A percentile compares a stretch with the other conserved stretches of the same genome.
Conservation (phyloP, 371 early-diverging fungal species). For the Zychaea mexicana region DNA sequence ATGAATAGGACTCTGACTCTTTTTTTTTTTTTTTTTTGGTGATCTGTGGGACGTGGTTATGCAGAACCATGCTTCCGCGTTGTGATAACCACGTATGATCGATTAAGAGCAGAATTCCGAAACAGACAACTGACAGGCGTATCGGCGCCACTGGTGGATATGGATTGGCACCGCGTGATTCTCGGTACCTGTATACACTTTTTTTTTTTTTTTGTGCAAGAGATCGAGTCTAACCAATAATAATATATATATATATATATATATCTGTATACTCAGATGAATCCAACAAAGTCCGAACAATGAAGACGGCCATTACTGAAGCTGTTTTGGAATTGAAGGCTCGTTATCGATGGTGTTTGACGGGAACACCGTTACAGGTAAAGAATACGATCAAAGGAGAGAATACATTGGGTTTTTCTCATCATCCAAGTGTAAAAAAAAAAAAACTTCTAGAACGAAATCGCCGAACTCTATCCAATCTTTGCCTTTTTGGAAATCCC, state of each 20-base stretch:
- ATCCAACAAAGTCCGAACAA: constrained; percentile 73
- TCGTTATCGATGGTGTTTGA: constrained; percentile 78
- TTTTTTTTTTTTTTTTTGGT: neutral
- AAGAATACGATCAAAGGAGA: neutral
- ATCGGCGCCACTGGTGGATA: constrained; percentile 31
- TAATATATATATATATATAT: no score
- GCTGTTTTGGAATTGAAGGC: constrained; percentile 28
- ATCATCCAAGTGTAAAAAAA: no score
- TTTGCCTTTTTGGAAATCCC: constrained; percentile 34
- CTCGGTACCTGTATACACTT: constrained; percentile 26
- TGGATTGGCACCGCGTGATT: constrained; percentile 55
- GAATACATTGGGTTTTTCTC: neutral
- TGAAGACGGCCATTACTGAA: constrained; percentile 27
- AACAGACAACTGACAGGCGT: constrained; percentile 13
- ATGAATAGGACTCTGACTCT: no score
- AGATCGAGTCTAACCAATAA: no score
- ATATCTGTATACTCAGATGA: constrained; percentile 70
- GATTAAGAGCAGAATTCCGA: constrained; percentile 33
- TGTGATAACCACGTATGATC: constrained; percentile 45
- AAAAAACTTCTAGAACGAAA: constrained; percentile 34
- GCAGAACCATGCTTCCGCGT: constrained; percentile 41
- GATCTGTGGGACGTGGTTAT: neutral
- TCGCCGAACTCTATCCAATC: constrained; percentile 40
- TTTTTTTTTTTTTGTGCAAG: no score
- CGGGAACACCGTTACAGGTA: constrained; percentile 79